phyloP scores from a whole-genome alignment of 768 basidiomycete species.

The Leccinellum rugosiceps region DNA sequence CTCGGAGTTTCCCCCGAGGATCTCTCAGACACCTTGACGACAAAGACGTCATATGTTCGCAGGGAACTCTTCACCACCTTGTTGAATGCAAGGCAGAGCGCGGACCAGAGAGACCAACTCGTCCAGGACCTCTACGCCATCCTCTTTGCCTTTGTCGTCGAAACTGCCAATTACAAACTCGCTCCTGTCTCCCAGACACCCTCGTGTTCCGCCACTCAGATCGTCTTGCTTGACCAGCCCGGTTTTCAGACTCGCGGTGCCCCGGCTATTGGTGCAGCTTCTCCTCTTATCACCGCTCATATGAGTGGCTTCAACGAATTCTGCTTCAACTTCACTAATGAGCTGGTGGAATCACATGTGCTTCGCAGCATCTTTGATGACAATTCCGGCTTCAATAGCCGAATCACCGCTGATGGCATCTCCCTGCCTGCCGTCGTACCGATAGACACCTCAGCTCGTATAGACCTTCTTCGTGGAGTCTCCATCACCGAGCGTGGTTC shows the following conservation, averaged over 20 bases:
- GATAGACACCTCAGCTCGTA: constrained; percentile 54
- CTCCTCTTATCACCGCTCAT: constrained; percentile 53
- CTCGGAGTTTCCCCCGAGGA: constrained; percentile 55
- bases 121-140: constrained; percentile 60
- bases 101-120: constrained; percentile 50
- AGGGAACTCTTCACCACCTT: constrained; percentile 58
- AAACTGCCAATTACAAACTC: constrained; percentile 59
- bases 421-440: constrained; percentile 44
- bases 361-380: constrained; percentile 54
- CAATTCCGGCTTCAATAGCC: constrained; percentile 41
- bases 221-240: constrained; percentile 52
- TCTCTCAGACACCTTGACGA: constrained; percentile 51
- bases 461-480: constrained; percentile 58
- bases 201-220: constrained; percentile 41
- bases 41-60: constrained; percentile 55
- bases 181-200: constrained; percentile 43
- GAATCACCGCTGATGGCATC: constrained; percentile 50
- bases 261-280: constrained; percentile 36
- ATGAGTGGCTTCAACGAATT: constrained; percentile 62
- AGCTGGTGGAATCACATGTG: constrained; percentile 57
- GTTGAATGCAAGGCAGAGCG: constrained; percentile 49
- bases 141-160: constrained; percentile 59
- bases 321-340: constrained; percentile 56
- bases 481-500: constrained; percentile 43
- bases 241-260: constrained; percentile 56